Evolutionary conservation across 2,329 filamentous ascomycete species (phyloP), one percentile per base, ranked within the genome.

Genomic region (Fusarium phyllophilum): DNA sequence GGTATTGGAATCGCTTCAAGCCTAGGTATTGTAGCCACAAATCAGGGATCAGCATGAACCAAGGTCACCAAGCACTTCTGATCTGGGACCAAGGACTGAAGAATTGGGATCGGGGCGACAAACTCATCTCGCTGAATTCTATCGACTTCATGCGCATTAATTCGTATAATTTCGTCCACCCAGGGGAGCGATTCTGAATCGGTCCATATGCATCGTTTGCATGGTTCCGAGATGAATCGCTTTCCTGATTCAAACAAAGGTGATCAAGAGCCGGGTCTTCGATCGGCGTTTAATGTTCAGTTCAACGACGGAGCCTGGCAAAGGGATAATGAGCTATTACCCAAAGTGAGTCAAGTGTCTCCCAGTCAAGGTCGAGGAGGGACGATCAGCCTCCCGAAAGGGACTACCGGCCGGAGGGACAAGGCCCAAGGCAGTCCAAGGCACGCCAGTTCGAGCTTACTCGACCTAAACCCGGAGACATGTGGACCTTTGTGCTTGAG

Each of bases 241-340:
- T 68, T 67, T 70, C 70, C 57, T 63, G 62, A 72, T 74, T 73
- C 69, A 71, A 61, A 64, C 61, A 73, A 69, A 75, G 42, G 59
- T 74, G 70, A 60, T 56, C 68, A 77, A 78, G 78, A 74, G 62
- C 79, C 79, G 77, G 77, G 77, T 75, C 75, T 68, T 79, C 77
- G 79, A 80, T 78, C 79, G 79, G 79, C 78, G 79, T 75, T 70
- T 72, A 66, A 68, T 68, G 65, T 75, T 65, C 65, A 62, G 52
- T 70, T 69, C 69, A 76, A 64, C 61, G 64, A 72, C 45, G 46
- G 62, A 72, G 49, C 70, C 59, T 75, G 52, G 74, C 58, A 46
- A 45, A 75, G 71, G 61, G 62, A 72, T 56, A 74, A 64, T 58
- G 64, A 66, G 60, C 63, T 59, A 66, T 76, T 68, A 36, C 69